Percentiles rank a stretch among this genome's conserved stretches.
phyloP scores from a whole-genome alignment of 768 basidiomycete species.

The Mycena floridula region DNA sequence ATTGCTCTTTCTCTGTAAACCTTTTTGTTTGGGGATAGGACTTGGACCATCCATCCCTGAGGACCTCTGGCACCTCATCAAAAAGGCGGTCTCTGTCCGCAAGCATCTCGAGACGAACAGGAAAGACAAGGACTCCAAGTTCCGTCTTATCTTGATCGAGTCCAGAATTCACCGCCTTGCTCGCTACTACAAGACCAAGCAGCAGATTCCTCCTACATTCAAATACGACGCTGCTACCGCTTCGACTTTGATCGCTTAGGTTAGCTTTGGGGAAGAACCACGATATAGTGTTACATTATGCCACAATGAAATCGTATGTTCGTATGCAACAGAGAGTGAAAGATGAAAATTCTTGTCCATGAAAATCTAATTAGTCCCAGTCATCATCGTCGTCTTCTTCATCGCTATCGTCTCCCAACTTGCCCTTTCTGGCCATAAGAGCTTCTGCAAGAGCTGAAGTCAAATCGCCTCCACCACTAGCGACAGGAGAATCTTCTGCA shows the following conservation, averaged over 20 bases:
- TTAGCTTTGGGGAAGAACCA: too few relatives aligned
- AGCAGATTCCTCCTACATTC: constrained; percentile 96
- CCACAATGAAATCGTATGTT: too few relatives aligned
- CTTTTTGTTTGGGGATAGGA: constrained; percentile 67
- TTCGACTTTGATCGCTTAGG: constrained; percentile 81
- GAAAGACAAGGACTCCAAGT: constrained; percentile 98
- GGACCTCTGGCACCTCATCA: constrained; percentile 99
- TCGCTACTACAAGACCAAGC: constrained; percentile 98
- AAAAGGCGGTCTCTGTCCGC: constrained; percentile 98
- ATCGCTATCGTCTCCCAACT: constrained; percentile 79
- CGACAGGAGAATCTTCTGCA: constrained; percentile 28
- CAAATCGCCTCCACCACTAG: constrained; percentile 61
- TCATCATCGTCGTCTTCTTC: constrained; percentile 73
- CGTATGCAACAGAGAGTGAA: too few relatives aligned
- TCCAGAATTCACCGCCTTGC: constrained; percentile 97
- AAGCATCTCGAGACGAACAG: constrained; percentile 98
- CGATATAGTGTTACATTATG: too few relatives aligned
- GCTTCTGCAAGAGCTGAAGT: constrained; percentile 83
- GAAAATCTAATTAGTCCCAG: constrained; percentile 31
- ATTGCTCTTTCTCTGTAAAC: neutral
- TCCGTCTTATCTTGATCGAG: constrained; percentile 70
- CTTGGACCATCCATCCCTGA: constrained; percentile 97
- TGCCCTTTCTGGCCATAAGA: constrained; percentile 76
- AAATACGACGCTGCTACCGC: constrained; percentile 97
- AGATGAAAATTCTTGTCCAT: too few relatives aligned